Evolutionary conservation across 176 grass and related monocot species (phyloP), one percentile per base, ranked within the genome.

Genomic region (Carex parvula): DNA sequence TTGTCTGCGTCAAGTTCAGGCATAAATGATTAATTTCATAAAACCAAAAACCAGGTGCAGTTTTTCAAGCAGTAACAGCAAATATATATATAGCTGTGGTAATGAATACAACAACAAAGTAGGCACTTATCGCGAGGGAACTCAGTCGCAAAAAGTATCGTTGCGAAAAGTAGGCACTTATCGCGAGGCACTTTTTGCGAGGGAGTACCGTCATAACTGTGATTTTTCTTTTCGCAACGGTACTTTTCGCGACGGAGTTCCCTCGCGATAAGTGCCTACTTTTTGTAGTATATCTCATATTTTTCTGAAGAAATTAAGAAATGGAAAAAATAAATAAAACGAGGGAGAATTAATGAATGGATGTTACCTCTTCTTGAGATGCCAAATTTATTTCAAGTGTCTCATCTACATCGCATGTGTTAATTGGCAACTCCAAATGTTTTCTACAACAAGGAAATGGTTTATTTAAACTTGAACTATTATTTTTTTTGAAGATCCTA

Each of bases 341-440:
- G n/a, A 44, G 17, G 39, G 35, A 37, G 35, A 37, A 37, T 4
- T 3, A 37, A 21, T 3, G 9, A 73, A 22, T 52, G 53, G 1
- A 18, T 60, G 57, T 24, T 65, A 82, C 79, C 79, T 82, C 79
- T 82, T 33, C 20, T 61, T 60, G 60, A 65, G 79, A 82, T 82
- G 79, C 41, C 57, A 65, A 66, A 66, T 82, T 66, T 82, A 82
- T 61, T 65, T 82, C 70, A 75, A 53, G 70, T 53, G n/a, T 11
- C 11, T 75, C 70, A 26, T 74, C 79, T 50, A 26, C 26, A 52
- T 82, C 79, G 1, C 58, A 82, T 6, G 58, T 48, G n/a, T 52
- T 82, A 50, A 26, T 46, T 26, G 59, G 60, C 60, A 82, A 64
- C 30, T 82, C 79, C 79, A 66, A 41, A 82, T 63, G 59, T 65